phyloP scores from a whole-genome alignment of 2,329 filamentous ascomycete species.

The Fusarium sp. region DNA sequence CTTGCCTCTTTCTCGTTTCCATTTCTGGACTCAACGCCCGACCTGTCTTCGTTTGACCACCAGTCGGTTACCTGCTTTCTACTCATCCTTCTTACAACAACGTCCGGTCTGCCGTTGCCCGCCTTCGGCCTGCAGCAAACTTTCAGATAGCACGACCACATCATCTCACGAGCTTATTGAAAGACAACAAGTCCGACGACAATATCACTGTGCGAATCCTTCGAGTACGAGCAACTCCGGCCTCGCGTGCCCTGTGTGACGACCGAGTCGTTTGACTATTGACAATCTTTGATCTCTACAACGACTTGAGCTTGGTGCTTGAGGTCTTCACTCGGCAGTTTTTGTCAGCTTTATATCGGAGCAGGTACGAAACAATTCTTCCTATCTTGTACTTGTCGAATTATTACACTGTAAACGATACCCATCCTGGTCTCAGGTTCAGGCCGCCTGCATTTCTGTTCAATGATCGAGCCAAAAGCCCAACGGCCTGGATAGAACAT shows the following conservation, averaged over 20 bases:
- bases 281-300: constrained; percentile 15
- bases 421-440: not conserved
- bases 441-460: not conserved
- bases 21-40: constrained; percentile 34
- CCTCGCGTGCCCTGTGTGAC: constrained; percentile 26
- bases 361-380: constrained; percentile 40
- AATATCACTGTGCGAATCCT: constrained; percentile 10
- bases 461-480: not conserved
- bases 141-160: constrained; percentile 39
- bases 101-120: constrained; percentile 47
- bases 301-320: constrained; percentile 16
- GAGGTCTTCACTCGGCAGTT: constrained; percentile 4
- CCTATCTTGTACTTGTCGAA: not conserved
- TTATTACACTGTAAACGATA: not conserved
- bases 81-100: constrained; percentile 33
- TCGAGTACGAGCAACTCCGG: constrained; percentile 32
- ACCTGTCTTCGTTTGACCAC: constrained; percentile 32
- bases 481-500: not conserved
- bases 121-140: constrained; percentile 45
- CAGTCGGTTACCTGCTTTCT: constrained; percentile 32
- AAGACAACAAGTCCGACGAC: constrained; percentile 27
- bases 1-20: constrained; percentile 42
- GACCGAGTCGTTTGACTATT: constrained; percentile 3
- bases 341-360: constrained; percentile 14
- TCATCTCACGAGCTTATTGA: constrained; percentile 36